Conservation (phyloP, 768 basidiomycete genomes). For the Leucogyrophana mollusca region DNA sequence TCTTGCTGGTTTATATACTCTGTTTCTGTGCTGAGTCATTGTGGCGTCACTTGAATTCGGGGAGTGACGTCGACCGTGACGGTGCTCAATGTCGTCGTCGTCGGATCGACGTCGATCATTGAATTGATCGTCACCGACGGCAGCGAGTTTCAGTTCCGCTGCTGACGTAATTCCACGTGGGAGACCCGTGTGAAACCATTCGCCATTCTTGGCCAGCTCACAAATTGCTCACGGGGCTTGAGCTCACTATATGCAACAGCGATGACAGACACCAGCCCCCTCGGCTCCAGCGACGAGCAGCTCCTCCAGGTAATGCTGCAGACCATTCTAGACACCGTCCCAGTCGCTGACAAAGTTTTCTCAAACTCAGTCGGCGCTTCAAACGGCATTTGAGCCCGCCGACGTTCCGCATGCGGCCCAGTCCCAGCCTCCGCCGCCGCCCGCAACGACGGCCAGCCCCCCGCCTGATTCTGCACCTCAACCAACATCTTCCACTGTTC, state of each 20-base stretch:
- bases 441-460: neutral
- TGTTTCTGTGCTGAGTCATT: slow-evolving; percentile 10
- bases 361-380: slow-evolving; percentile 20
- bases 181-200: neutral
- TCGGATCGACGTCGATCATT: neutral
- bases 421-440: neutral
- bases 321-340: no score
- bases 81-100: neutral
- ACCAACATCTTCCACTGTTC: neutral
- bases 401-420: slow-evolving; percentile 14
- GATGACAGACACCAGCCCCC: slow-evolving; percentile 26
- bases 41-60: slow-evolving; percentile 11
- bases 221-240: neutral
- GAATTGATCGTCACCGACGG: no score
- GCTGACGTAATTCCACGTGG: neutral
- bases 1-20: slow-evolving; percentile 11
- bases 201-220: neutral
- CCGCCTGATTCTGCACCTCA: neutral
- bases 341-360: neutral
- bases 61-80: slow-evolving; percentile 14
- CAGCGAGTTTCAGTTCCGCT: no score
- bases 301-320: slow-evolving; percentile 19
- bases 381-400: slow-evolving; percentile 23
- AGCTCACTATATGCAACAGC: neutral
- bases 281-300: slow-evolving; percentile 20